phyloP scores from a whole-genome alignment of 1,284 basidiomycete species.

The Ganoderma leucocontextum region DNA sequence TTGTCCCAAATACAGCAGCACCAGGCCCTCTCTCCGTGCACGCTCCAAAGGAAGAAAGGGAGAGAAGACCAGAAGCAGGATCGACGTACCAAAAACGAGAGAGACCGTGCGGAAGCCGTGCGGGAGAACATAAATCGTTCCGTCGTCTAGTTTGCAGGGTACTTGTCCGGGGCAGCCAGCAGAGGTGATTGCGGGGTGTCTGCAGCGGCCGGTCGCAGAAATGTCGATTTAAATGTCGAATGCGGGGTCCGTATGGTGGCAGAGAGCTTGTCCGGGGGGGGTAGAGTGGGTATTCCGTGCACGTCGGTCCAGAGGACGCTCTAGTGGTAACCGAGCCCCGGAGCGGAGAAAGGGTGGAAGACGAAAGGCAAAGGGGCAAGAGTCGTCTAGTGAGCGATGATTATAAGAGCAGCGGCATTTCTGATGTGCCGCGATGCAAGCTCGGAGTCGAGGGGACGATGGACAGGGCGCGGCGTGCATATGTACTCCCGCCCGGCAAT shows the following conservation, averaged over 20 bases:
- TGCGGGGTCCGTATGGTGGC: not conserved
- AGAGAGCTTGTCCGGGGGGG: constrained; percentile 2
- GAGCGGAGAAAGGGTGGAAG: not conserved
- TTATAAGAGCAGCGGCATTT: not conserved
- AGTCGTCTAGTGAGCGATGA: not conserved
- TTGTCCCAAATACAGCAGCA: constrained; percentile 2
- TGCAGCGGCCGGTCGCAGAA: constrained; percentile 6
- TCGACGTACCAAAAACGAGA: constrained; percentile 28
- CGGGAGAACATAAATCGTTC: constrained; percentile 29
- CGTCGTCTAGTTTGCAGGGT: constrained; percentile 6
- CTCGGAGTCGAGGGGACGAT: not conserved
- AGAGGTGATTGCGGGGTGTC: constrained; percentile 1
- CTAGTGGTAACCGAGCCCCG: not conserved
- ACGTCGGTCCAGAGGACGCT: not conserved
- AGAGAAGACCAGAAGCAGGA: constrained; percentile 4
- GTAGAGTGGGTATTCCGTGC: constrained; percentile 14
- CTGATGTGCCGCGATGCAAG: not conserved
- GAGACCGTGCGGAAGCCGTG: constrained; percentile 29
- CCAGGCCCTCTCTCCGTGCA: not conserved
- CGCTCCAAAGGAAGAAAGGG: not conserved
- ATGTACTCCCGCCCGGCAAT: constrained; percentile 29
- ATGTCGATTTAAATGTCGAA: not conserved
- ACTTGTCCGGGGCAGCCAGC: constrained; percentile 10
- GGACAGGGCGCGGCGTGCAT: constrained; percentile 8
- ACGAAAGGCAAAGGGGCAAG: not conserved